Evolutionary conservation across 2,329 filamentous ascomycete genomes (phyloP), one percentile per base, ranked within the genome.

Genomic region (Fusarium luffae): DNA sequence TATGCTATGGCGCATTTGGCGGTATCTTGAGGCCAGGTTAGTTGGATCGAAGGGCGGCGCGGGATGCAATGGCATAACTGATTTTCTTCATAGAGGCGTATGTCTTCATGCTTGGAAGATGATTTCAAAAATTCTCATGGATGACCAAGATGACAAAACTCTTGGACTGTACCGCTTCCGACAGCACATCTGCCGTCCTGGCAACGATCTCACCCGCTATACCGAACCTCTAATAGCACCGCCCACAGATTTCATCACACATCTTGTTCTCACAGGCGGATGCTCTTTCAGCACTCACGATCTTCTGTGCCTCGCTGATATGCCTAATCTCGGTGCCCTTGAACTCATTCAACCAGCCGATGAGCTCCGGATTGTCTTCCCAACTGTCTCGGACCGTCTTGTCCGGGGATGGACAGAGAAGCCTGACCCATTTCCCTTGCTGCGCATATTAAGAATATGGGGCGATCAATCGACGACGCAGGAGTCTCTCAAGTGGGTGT

Each of bases 261-360:
- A 83, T 47, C 72, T 85, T 1, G 78, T 78, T 58, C 78, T 85
- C 52, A 79, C 79, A 25, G 78, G 79, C 7, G 75, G 76, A 13
- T 80, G 77, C 34, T 55, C 66, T 4, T 82, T 83, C 47, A 69
- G 58, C 7, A 77, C 78, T 1, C 73, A 77, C 21, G 82, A 86
- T 51, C 70, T 86, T 28, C 64, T 85, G 4, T 72, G 71, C 19
- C 74, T 86, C 32, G 69, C 82, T 0, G 71, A 79, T 6, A 77
- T 86, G 67, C 79, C 77, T 28, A 86, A 86, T 52, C 79, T 86
- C 7, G 84, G 81, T 11, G 78, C 83, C 4, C 78, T 86, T 14
- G 83, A 86, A 71, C 77, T 86, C 23, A 76, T 84, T 16, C 79
- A 84, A 62, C 80, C 81, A 2, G 67, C 72, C 2, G 77, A 79